These are phyloP conservation scores for Aristolochia contorta DNA, from an alignment of 164 flowering plant species.

Conservation along the genomic window DNA sequence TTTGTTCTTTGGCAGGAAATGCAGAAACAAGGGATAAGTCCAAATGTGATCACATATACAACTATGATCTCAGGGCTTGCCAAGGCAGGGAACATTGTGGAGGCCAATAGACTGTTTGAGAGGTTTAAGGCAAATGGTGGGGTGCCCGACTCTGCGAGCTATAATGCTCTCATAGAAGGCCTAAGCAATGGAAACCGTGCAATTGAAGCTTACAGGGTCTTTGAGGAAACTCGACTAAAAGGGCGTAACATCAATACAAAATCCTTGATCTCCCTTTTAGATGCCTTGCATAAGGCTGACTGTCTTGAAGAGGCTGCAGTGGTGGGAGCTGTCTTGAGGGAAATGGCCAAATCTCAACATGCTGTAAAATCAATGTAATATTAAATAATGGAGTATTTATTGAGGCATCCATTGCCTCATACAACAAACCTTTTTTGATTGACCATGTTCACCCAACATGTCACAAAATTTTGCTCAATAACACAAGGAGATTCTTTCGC, in stretches of 20 bases:
- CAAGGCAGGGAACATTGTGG: slow-evolving; percentile 64
- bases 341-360: slow-evolving; percentile 71
- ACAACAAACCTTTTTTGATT: no score
- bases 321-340: slow-evolving; percentile 82
- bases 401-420: no score
- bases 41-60: slow-evolving; percentile 59
- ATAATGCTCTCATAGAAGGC: slow-evolving; percentile 78
- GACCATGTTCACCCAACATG: no score
- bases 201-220: slow-evolving; percentile 55
- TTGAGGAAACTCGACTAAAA: slow-evolving; percentile 69
- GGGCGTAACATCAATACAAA: slow-evolving; percentile 59
- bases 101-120: slow-evolving; percentile 57
- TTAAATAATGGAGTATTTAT: no score
- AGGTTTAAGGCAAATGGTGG: slow-evolving; percentile 69
- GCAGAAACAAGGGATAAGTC: slow-evolving; percentile 62
- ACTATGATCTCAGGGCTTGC: slow-evolving; percentile 91
- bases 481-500: no score
- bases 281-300: slow-evolving; percentile 75
- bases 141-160: slow-evolving; percentile 67
- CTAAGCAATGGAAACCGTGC: slow-evolving; percentile 57
- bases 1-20: slow-evolving; percentile 96
- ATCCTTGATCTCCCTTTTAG: slow-evolving; percentile 67
- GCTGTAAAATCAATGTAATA: slow-evolving; percentile 36
- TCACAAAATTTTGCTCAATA: no score
- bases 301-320: slow-evolving; percentile 89